Conservation (phyloP, 2,329 filamentous ascomycete species). For the Colletotrichum simmondsii region DNA sequence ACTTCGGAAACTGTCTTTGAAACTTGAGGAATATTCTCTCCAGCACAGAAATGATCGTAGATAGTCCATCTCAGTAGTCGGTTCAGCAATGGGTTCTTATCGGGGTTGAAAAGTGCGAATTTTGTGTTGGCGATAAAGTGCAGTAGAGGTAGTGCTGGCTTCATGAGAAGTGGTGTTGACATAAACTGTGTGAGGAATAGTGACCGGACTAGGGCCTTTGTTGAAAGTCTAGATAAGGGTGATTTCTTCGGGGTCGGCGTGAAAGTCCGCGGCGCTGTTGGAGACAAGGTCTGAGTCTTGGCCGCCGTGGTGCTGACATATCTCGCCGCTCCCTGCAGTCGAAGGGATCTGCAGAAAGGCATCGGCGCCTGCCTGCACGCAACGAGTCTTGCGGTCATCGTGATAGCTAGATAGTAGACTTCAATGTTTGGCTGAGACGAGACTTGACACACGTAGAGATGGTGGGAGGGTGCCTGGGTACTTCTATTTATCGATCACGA, state of each 20-base stretch:
- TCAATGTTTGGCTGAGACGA: not conserved
- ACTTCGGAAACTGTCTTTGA: conserved; percentile 71
- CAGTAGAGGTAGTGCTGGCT: conserved; percentile 10
- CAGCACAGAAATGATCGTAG: conserved; percentile 92
- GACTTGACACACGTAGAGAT: not conserved
- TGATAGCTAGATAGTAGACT: not conserved
- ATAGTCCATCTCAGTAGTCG: conserved; percentile 83
- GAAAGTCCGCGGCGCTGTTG: not conserved
- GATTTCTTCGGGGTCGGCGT: conserved; percentile 3
- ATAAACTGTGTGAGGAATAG: conserved; percentile 25
- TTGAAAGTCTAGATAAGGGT: conserved; percentile 20
- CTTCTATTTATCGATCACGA: conserved; percentile 17
- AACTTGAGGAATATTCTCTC: conserved; percentile 78
- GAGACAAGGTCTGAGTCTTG: not conserved
- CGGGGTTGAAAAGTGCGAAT: conserved; percentile 67
- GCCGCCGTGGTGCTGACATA: conserved; percentile 18
- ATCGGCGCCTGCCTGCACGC: conserved; percentile 1
- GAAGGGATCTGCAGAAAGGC: conserved; percentile 19
- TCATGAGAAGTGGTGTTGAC: conserved; percentile 25
- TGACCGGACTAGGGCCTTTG: conserved; percentile 9
- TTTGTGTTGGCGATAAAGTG: conserved; percentile 28
- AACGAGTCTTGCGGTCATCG: conserved; percentile 21
- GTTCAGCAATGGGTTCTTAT: conserved; percentile 78
- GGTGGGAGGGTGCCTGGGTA: not conserved
- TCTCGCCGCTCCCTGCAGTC: conserved; percentile 11